Conservation (phyloP, 139 green algal species). For the Ettlia oleoabundans region DNA sequence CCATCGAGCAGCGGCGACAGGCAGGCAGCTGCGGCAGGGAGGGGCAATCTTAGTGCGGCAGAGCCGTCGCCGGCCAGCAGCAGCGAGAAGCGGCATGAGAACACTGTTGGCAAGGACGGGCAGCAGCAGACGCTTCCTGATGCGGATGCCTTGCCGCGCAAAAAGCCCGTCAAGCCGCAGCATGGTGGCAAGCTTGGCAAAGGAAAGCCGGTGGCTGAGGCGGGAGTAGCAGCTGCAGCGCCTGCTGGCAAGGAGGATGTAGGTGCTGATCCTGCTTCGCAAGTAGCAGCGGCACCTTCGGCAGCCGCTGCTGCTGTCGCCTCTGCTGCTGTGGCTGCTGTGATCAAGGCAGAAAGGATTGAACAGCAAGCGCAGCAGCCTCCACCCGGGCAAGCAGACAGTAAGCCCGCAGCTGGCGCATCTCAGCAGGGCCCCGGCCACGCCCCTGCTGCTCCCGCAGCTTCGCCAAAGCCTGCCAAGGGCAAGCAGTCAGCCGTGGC, state of each 20-base stretch:
- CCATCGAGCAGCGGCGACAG: neutral
- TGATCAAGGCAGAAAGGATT: neutral
- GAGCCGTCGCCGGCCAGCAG: neutral
- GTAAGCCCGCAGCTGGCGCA: constrained; percentile 3
- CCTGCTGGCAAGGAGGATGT: neutral
- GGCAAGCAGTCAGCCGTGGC: too few relatives aligned
- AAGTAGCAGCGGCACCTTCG: neutral
- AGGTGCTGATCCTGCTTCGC: neutral
- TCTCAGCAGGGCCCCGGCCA: too few relatives aligned
- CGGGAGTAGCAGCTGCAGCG: neutral
- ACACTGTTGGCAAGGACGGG: neutral
- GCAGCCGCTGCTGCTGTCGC: neutral
- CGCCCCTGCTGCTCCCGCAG: too few relatives aligned
- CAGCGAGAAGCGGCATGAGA: neutral
- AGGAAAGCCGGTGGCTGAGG: neutral
- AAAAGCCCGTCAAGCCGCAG: constrained; percentile 1
- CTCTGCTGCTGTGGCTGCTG: neutral
- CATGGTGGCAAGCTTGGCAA: neutral
- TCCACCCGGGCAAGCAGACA: neutral
- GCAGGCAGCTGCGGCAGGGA: neutral
- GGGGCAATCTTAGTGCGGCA: neutral
- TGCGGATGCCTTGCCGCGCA: too few relatives aligned
- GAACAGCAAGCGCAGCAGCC: neutral
- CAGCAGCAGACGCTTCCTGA: neutral
- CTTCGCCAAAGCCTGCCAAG: too few relatives aligned